phyloP scores from a whole-genome alignment of 805 yeast genomes.

The Cyberlindnera misumaiensis region DNA sequence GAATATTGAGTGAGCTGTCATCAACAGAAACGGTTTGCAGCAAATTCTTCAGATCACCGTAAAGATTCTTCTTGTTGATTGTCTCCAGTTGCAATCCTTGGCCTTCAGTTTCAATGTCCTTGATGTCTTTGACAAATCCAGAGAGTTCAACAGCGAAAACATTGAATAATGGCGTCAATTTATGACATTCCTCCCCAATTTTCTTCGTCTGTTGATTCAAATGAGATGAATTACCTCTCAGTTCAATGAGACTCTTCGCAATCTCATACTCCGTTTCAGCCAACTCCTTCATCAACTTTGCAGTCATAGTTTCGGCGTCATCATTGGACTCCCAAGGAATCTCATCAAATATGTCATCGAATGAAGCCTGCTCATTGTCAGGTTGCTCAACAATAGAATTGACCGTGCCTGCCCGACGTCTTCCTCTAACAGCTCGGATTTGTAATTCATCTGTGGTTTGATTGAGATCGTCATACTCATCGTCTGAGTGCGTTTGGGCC shows the following conservation, averaged over 20 bases:
- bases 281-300: conserved; percentile 52
- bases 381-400: conserved; percentile 29
- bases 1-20: conserved; percentile 40
- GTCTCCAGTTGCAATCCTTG: conserved; percentile 80
- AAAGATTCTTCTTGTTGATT: conserved; percentile 70
- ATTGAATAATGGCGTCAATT: conserved; percentile 46
- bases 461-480: conserved; percentile 17
- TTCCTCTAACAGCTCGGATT: conserved; percentile 5
- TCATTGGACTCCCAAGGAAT: conserved; percentile 71
- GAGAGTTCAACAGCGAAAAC: conserved; percentile 55
- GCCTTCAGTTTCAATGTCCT: conserved; percentile 64
- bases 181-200: conserved; percentile 47
- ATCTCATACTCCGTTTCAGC: conserved; percentile 56
- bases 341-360: conserved; percentile 68
- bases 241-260: conserved; percentile 46
- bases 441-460: conserved; percentile 6
- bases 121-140: conserved; percentile 60
- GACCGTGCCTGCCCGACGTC: conserved; percentile 22
- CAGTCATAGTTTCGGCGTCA: conserved; percentile 50
- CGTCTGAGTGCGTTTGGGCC: conserved; percentile 11
- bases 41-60: conserved; percentile 62
- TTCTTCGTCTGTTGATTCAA: conserved; percentile 35
- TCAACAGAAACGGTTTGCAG: conserved; percentile 65
- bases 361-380: conserved; percentile 20
- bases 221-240: conserved; percentile 36